Conservation (phyloP, 257 asterid species). For the Verbena officinalis region DNA sequence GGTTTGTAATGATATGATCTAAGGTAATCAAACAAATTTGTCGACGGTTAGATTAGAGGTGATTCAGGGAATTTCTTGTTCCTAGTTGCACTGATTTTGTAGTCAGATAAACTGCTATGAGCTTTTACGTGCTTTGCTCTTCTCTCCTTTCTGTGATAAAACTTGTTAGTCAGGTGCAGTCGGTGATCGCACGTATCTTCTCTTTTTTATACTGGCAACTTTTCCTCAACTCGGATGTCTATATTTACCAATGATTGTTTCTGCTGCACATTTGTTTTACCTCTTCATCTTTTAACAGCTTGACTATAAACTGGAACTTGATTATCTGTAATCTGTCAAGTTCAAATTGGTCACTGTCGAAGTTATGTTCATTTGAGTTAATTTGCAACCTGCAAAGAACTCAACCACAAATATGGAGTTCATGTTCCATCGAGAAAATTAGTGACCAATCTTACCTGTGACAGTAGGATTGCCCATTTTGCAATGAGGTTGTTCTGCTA, state of each 20-base stretch:
- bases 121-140: too few species aligned
- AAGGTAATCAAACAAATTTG: too few species aligned
- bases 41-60: not conserved
- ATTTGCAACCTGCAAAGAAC: constrained; percentile 20
- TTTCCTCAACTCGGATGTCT: constrained; percentile 10
- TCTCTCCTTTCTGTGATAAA: constrained; percentile 20
- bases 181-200: not conserved
- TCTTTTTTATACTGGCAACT: constrained; percentile 3
- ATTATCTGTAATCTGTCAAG: constrained; percentile 8
- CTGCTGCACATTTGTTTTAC: constrained; percentile 6
- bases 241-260: constrained; percentile 14
- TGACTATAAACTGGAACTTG: not conserved
- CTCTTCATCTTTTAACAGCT: constrained; percentile 13
- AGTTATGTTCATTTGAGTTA: constrained; percentile 12
- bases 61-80: not conserved
- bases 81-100: too few species aligned
- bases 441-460: constrained; percentile 15
- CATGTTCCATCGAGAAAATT: constrained; percentile 6
- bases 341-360: constrained; percentile 16
- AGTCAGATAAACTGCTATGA: not conserved
- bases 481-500: constrained; percentile 13
- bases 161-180: constrained; percentile 13
- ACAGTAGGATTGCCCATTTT: constrained; percentile 14
- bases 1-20: constrained; percentile 11
- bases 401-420: constrained; percentile 16